Evolutionary conservation across 192 early-diverging fungal species (phyloP).

Genomic region (Umbelopsis isabellina): DNA sequence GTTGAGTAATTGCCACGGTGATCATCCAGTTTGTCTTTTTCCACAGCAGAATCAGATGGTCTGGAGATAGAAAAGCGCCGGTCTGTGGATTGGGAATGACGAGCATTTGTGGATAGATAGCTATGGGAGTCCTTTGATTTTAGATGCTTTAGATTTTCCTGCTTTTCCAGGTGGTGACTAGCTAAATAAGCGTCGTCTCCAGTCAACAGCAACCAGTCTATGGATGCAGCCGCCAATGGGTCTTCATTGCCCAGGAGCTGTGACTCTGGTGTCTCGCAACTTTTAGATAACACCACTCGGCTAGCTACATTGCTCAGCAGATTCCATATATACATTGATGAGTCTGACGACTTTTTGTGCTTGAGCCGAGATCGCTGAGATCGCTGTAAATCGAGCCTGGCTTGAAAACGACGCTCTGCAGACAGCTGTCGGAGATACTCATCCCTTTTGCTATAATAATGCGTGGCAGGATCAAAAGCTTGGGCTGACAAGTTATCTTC

Average conservation of each 20-base stretch:
- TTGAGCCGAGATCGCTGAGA: background rate
- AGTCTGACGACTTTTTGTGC: background rate
- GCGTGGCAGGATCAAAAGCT: background rate
- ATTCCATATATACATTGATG: slow-evolving; percentile 6
- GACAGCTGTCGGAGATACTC: background rate
- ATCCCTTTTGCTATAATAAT: background rate
- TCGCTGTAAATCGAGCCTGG: background rate
- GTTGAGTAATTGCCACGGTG: too few species aligned
- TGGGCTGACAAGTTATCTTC: slow-evolving; percentile 12
- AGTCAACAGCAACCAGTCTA: background rate
- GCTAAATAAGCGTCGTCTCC: slow-evolving; percentile 14
- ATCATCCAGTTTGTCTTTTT: too few species aligned
- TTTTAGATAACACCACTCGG: background rate
- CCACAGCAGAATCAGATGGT: background rate
- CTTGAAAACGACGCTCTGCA: slow-evolving; percentile 4
- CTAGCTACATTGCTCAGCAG: background rate
- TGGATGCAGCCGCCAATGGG: background rate
- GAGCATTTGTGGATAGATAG: too few species aligned
- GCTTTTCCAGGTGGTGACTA: background rate
- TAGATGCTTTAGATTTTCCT: background rate
- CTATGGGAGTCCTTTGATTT: background rate
- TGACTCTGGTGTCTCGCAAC: slow-evolving; percentile 1
- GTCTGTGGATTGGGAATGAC: background rate
- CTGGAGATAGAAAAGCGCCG: background rate
- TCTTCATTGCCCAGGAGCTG: background rate